Evolutionary conservation across 768 basidiomycete genomes (phyloP).

Genomic region (Glaciozyma martinii): DNA sequence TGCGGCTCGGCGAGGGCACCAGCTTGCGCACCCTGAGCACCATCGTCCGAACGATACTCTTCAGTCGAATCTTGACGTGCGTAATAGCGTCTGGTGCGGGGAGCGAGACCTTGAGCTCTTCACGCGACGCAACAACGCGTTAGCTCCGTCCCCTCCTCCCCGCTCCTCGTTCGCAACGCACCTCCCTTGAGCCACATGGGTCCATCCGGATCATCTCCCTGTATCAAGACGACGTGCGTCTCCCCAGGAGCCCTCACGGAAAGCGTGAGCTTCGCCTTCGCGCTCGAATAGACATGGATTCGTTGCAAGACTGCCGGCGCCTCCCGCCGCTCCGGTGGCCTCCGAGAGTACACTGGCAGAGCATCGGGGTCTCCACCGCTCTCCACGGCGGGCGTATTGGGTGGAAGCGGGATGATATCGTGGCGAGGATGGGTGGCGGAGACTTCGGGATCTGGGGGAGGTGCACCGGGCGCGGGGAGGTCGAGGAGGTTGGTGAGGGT

Average conservation of each 20-base stretch:
- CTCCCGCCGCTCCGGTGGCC: no score
- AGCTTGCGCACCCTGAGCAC: constrained; percentile 9
- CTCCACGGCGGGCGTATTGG: no score
- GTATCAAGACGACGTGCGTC: constrained; percentile 14
- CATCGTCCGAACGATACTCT: constrained; percentile 22
- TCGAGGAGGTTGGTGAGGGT: no score
- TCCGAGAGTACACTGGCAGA: no score
- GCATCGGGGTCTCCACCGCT: no score
- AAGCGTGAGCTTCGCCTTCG: constrained; percentile 15
- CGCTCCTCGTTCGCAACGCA: neutral
- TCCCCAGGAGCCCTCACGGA: constrained; percentile 8
- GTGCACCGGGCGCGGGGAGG: no score
- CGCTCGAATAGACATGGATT: constrained; percentile 3
- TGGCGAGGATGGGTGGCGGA: no score
- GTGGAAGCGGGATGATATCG: no score
- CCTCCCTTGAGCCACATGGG: neutral
- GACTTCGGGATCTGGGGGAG: no score
- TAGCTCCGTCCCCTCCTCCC: neutral
- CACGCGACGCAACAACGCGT: neutral
- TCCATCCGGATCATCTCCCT: constrained; percentile 7
- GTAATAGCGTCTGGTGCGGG: constrained; percentile 13
- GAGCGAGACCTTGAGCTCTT: neutral
- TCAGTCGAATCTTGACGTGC: constrained; percentile 18
- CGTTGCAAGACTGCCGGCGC: no score
- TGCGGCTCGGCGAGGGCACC: neutral